Percentiles rank a stretch among this genome's conserved stretches.
These are phyloP conservation scores for Pyrenula aspistea DNA, from an alignment of 495 filamentous ascomycete genomes.

Conservation along the genomic window DNA sequence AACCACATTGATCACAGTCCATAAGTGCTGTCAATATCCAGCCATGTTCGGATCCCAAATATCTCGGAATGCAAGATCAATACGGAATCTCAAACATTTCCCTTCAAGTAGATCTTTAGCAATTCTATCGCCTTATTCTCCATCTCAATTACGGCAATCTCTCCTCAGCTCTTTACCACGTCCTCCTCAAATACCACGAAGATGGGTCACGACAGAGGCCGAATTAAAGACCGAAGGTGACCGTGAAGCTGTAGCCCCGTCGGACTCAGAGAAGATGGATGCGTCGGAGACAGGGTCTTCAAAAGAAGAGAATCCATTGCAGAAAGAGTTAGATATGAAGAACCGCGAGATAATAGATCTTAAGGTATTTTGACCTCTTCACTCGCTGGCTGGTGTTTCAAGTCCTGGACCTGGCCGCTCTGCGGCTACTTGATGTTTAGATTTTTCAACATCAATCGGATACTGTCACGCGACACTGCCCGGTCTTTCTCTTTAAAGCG, in stretches of 20 bases:
- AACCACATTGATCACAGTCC: too few species aligned
- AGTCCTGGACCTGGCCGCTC: too few species aligned
- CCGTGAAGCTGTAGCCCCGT: background rate
- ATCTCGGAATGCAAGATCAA: background rate
- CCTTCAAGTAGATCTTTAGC: background rate
- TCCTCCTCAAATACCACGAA: background rate
- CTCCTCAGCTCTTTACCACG: background rate
- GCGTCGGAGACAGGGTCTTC: conserved; percentile 29
- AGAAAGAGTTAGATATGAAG: conserved; percentile 69
- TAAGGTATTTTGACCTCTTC: conserved; percentile 48
- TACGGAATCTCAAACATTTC: background rate
- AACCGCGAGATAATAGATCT: conserved; percentile 71
- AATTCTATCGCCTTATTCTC: background rate
- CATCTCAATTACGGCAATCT: background rate
- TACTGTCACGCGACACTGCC: background rate
- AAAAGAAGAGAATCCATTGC: conserved; percentile 28
- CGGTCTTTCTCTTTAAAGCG: too few species aligned
- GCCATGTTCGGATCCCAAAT: background rate
- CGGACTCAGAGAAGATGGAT: conserved; percentile 23
- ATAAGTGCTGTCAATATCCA: too few species aligned
- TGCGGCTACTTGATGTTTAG: too few species aligned
- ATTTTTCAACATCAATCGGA: background rate
- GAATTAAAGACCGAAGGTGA: conserved; percentile 17
- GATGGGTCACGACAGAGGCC: conserved; percentile 11
- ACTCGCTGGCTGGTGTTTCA: background rate